These are phyloP conservation scores for Crithidia expoeki DNA, from an alignment of 208 protist genomes.

Conservation along the genomic window DNA sequence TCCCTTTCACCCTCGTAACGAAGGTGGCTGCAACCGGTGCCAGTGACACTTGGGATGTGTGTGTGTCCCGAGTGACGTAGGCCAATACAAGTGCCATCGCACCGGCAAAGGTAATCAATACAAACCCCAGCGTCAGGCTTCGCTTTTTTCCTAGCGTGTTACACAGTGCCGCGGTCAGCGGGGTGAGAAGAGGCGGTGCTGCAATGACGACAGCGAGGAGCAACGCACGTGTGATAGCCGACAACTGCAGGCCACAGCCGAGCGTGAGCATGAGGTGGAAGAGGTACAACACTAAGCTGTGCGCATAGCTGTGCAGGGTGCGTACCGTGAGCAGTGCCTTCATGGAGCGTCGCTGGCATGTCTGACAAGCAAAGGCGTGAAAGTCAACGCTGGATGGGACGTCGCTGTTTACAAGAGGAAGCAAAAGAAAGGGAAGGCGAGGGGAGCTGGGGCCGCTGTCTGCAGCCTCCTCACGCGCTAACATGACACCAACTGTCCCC, in stretches of 20 bases:
- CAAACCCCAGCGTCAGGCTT: neutral
- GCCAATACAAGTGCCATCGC: constrained; percentile 16
- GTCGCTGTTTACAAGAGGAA: neutral
- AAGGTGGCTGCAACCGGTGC: neutral
- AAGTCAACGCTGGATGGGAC: constrained; percentile 14
- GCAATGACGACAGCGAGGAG: constrained; percentile 21
- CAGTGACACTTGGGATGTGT: neutral
- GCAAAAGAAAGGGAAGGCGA: neutral
- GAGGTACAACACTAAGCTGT: constrained; percentile 3
- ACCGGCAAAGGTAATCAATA: neutral
- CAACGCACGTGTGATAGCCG: neutral
- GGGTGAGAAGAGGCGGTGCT: constrained; percentile 14
- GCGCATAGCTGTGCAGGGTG: constrained; percentile 35
- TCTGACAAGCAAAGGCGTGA: constrained; percentile 48
- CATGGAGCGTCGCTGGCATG: constrained; percentile 55
- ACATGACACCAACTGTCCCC: neutral
- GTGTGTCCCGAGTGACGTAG: constrained; percentile 10
- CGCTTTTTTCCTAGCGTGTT: constrained; percentile 16
- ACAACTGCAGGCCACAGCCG: constrained; percentile 19
- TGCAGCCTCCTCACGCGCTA: constrained; percentile 3
- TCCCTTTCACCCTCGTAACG: neutral
- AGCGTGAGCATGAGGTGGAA: constrained; percentile 23
- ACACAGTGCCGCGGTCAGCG: neutral
- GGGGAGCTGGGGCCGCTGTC: neutral
- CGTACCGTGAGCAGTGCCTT: constrained; percentile 44